Percentiles rank a stretch among this genome's conserved stretches.
These are phyloP conservation scores for Colletotrichum spaethianum DNA, from an alignment of 2,329 filamentous ascomycete species.

Conservation along the genomic window DNA sequence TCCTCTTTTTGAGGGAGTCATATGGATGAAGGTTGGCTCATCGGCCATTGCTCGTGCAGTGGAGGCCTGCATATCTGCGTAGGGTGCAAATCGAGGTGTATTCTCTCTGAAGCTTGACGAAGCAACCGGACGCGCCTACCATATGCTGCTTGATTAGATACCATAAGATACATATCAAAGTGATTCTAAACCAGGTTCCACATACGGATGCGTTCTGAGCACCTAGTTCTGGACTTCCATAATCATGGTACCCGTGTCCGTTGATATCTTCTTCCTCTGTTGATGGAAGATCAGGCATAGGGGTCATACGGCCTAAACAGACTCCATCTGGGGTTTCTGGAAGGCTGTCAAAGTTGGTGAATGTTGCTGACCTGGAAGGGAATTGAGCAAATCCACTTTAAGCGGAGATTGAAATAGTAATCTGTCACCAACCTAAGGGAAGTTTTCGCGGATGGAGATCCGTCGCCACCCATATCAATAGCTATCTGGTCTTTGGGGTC, in stretches of 20 bases:
- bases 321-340: background rate
- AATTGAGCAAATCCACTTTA: background rate
- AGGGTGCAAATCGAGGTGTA: background rate
- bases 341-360: background rate
- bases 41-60: background rate
- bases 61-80: background rate
- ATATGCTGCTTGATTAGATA: background rate
- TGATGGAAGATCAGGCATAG: background rate
- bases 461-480: background rate
- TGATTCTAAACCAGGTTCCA: accelerated
- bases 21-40: background rate
- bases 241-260: background rate
- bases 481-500: background rate
- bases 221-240: background rate
- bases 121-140: accelerated
- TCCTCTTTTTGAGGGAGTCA: background rate
- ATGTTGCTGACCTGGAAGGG: background rate
- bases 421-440: background rate
- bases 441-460: background rate
- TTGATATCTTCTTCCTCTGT: background rate
- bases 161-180: background rate
- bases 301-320: accelerated
- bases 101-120: background rate
- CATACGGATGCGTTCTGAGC: accelerated
- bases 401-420: background rate